A percentile compares a stretch with the other conserved stretches of the same genome.
These are phyloP conservation scores for Pseudopyricularia javanii DNA, from an alignment of 2,329 filamentous ascomycete species.

Conservation along the genomic window DNA sequence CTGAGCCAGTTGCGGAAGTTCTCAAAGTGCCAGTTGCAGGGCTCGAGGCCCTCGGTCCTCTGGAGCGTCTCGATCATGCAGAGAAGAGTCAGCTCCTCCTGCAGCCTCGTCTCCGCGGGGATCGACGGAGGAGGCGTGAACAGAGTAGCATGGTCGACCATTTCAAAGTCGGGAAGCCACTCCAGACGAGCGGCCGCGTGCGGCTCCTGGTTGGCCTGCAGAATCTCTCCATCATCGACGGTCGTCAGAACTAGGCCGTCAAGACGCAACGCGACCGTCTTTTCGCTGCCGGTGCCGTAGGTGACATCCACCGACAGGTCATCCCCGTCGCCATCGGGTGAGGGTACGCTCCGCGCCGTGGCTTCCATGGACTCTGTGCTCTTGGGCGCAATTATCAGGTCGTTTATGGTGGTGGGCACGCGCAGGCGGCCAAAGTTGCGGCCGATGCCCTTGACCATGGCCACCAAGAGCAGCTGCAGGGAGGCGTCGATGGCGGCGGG, in stretches of 20 bases:
- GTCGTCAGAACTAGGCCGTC: neutral
- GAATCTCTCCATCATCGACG: neutral
- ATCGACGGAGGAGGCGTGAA: neutral
- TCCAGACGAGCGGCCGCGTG: neutral
- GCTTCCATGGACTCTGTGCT: neutral
- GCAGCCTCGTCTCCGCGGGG: neutral
- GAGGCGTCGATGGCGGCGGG: neutral
- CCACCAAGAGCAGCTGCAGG: neutral
- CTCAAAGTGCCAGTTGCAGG: neutral
- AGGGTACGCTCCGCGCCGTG: neutral
- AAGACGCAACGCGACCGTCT: neutral
- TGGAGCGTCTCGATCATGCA: neutral
- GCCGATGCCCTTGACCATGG: conserved; percentile 5
- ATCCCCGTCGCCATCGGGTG: neutral
- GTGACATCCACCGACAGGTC: neutral
- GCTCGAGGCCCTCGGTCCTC: neutral
- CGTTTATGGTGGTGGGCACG: neutral
- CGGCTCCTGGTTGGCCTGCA: neutral
- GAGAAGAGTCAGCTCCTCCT: neutral
- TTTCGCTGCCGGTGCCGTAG: neutral
- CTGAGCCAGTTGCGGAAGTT: neutral
- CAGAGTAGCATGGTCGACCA: neutral
- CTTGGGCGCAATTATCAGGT: neutral
- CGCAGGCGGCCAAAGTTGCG: neutral
- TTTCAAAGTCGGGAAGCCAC: conserved; percentile 3